Evolutionary conservation across 352 stramenopile genomes (phyloP), one percentile per base, ranked within the genome.

Genomic region (Phytopythium cucurbitacearum): DNA sequence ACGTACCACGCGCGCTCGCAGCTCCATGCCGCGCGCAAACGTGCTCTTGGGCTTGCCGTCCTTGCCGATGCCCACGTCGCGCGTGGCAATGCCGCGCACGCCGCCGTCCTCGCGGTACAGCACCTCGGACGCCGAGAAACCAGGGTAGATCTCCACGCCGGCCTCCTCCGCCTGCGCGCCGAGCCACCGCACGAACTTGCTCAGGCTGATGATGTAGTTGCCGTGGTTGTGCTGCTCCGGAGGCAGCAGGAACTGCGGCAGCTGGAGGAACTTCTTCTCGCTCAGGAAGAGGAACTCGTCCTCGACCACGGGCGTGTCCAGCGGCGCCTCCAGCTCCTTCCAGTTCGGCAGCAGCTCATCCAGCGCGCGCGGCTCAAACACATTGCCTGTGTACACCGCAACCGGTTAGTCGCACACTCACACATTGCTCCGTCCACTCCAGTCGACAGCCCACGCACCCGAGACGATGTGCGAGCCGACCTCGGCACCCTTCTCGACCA

Each of bases 121-220:
- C 38, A 97, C 88, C 67, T 99, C 94, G 10, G 87, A 87, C 2
- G 96, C 97, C 37, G 97, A 96, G 71, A 99, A 99, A 16, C 97
- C 97, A 12, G 97, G 89, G 71, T 99, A 99, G 55, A 99, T 98
- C 76, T 99, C 97, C 12, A 99, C 97, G 34, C 97, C 97, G 28
- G 97, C 68, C 62, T 98, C 95, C 80, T 99, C 97, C 4, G 96
- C 95, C 68, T 99, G 91, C 59, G 77, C 75, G 28, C 91, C 97
- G 44, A 99, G 76, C 95, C 97, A 99, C 41, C 97, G 91, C 57
- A 89, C 90, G 15, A 99, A 76, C 71, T 99, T 97, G 56, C 85
- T 96, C 21, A 99, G 76, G 67, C 81, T 98, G 51, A 99, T 97
- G 39, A 99, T 89, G 75, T 98, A 99, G 85, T 99, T 99, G 53